Conservation (phyloP, 352 stramenopile genomes). For the Pythium volutum region DNA sequence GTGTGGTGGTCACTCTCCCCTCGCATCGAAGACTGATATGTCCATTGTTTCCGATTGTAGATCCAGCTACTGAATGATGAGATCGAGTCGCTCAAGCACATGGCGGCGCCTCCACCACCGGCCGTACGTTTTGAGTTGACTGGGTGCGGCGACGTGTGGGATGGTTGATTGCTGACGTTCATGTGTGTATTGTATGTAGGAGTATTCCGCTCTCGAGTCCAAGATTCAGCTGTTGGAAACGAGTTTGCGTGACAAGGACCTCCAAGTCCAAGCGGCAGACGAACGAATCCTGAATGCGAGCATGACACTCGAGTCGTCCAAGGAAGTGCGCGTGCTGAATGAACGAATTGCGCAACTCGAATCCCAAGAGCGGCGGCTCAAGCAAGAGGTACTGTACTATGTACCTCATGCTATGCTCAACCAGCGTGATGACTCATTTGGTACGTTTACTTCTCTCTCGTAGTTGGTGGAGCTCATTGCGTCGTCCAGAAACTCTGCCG, state of each 20-base stretch:
- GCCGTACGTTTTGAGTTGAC: conserved; percentile 3
- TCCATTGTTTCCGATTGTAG: conserved; percentile 17
- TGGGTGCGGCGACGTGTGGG: too few species aligned
- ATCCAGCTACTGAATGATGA: conserved; percentile 64
- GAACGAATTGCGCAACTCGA: conserved; percentile 63
- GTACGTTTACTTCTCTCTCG: neutral
- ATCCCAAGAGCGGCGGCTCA: conserved; percentile 56
- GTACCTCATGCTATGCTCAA: neutral
- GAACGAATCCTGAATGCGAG: conserved; percentile 44
- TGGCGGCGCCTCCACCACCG: conserved; percentile 17
- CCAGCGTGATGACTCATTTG: neutral
- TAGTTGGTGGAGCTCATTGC: conserved; percentile 70
- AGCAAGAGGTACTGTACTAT: conserved; percentile 42
- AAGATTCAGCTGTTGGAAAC: conserved; percentile 64
- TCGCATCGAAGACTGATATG: neutral
- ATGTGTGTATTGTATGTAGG: conserved; percentile 19
- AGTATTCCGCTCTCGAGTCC: conserved; percentile 57
- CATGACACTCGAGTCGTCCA: conserved; percentile 44
- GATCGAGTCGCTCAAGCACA: conserved; percentile 32
- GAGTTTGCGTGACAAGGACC: conserved; percentile 60
- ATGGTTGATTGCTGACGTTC: neutral
- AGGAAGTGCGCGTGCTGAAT: conserved; percentile 52
- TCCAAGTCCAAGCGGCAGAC: conserved; percentile 42
- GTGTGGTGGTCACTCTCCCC: neutral
- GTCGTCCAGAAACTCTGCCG: conserved; percentile 52